Percentiles rank a stretch among this genome's conserved stretches.
Evolutionary conservation across 1,139 yeast species (phyloP).

Genomic region (Magnusiomyces fungicola): DNA sequence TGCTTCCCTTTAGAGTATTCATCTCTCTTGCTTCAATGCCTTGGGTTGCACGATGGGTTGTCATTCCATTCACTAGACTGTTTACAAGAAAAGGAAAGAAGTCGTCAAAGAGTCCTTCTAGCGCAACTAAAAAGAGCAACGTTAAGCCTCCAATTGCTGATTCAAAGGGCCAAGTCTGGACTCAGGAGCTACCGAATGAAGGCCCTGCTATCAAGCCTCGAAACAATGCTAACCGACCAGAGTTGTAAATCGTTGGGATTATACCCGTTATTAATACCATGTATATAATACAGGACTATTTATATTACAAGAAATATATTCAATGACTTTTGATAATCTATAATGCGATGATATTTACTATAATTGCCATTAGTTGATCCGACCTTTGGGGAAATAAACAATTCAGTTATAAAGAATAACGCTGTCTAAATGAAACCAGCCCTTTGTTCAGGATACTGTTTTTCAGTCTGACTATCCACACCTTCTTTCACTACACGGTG

Average conservation of each 20-base stretch:
- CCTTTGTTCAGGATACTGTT: neutral
- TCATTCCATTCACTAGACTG: constrained; percentile 45
- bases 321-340: neutral
- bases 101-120: neutral
- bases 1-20: constrained; percentile 52
- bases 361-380: no score
- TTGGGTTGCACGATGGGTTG: constrained; percentile 52
- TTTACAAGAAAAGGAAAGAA: constrained; percentile 22
- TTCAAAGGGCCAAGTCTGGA: constrained; percentile 13
- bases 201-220: constrained; percentile 11
- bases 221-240: constrained; percentile 9
- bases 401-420: no score
- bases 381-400: no score
- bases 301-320: neutral
- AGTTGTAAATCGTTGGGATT: constrained; percentile 2
- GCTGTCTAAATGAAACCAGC: neutral
- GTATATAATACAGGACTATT: neutral
- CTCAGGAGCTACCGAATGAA: constrained; percentile 10
- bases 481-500: neutral
- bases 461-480: neutral
- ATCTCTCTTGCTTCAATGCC: constrained; percentile 59
- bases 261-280: neutral
- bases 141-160: constrained; percentile 7
- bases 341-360: neutral
- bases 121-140: neutral